Base-by-base conservation (phyloP, 768 basidiomycete species). In the Pleurotus pulmonarius region DNA sequence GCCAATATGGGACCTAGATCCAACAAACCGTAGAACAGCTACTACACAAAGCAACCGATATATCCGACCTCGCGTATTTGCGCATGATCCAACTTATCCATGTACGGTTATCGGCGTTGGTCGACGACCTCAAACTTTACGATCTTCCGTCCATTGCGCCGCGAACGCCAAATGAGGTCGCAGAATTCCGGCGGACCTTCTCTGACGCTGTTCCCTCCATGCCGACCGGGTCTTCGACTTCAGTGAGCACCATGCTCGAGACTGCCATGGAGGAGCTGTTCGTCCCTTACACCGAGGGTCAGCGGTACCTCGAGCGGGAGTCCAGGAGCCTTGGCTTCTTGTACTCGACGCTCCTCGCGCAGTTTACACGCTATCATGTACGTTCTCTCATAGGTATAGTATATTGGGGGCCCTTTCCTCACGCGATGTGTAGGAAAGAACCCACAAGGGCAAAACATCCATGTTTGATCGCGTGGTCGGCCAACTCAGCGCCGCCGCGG, bases 251-350 rank as follows among this genome's bases (percentile, higher is more conserved):
- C 1, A 93, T 98, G 91, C 78, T 99, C n/a, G 97, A 98, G 69
- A 86, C 84, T 6, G 91, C 94, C 6, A 87, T 97, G 83, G 97
- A 98, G 60, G 97, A 98, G 66, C 81, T 98, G 16, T 98, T 98
- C 60, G 85, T 94, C 18, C 91, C 93, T 3, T 98, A 95, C 65
- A 89, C 87, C 1, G 96, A 99, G 70, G 94, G 92, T 3, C 85
- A 85, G 57, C 76, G 94, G 56, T 98, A 98, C 67, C 80, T 98
- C 3, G 97, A 98, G 64, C 85, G 86, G 41, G 97, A 99, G 75
- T 90, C 83, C 60, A 89, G 85, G 67, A 93, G 85, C 64, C 67
- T 98, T 46, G 83, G 83, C 1, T 83, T 88, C 41, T 76, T 98
- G 11, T 98, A 94, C 65, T 81, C 86, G 5, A 78, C 72, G 16